Evolutionary conservation across 2,329 filamentous ascomycete species (phyloP).

Genomic region (Aureobasidium leucospermi): DNA sequence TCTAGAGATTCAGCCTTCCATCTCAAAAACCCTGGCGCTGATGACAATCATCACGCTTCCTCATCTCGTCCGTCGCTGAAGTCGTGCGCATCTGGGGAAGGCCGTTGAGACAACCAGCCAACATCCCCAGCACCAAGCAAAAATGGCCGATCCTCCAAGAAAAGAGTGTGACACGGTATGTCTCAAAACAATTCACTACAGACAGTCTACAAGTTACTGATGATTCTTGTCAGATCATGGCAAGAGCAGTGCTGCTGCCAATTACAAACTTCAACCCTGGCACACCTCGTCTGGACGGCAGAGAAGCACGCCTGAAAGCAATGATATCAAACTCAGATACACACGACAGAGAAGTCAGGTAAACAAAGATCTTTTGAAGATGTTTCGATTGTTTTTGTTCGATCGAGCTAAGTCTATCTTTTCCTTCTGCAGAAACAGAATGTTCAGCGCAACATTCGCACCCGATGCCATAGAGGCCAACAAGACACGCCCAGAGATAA

Average conservation of each 20-base stretch:
- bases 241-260: slow-evolving; percentile 17
- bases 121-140: slow-evolving; percentile 4
- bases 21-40: not conserved
- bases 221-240: slow-evolving; percentile 1
- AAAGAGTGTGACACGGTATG: not conserved
- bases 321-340: slow-evolving; percentile 12
- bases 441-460: slow-evolving; percentile 1
- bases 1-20: not conserved
- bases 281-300: slow-evolving; percentile 4
- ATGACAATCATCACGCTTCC: not conserved
- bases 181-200: not conserved
- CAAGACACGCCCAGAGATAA: not conserved
- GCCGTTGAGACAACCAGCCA: not conserved
- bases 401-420: not conserved
- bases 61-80: not conserved
- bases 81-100: not conserved
- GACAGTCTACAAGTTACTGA: not conserved
- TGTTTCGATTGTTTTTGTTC: not conserved
- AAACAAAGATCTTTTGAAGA: not conserved
- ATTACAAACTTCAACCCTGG: slow-evolving; percentile 14
- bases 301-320: not conserved
- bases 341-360: slow-evolving; percentile 14
- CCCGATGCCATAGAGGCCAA: slow-evolving; percentile 2
- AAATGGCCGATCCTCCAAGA: not conserved
- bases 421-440: not conserved